A percentile compares a stretch with the other conserved stretches of the same genome.
Conservation (phyloP, 164 flowering plant genomes). For the Hamamelis virginiana region DNA sequence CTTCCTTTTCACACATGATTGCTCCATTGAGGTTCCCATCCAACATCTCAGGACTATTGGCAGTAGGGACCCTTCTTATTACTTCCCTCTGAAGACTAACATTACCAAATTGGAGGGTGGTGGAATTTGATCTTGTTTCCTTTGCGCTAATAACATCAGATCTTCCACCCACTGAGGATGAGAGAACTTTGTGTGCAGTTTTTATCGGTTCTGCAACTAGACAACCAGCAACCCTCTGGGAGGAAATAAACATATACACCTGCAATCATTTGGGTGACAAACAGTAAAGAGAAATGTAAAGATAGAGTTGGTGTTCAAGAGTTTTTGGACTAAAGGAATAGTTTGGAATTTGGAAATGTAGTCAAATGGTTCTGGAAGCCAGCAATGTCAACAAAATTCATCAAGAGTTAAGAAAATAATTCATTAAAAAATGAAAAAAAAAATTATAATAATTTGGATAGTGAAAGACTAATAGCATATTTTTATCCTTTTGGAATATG, state of each 20-base stretch:
- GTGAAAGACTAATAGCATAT: no score
- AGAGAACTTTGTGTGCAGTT: conserved; percentile 52
- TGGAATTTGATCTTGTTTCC: conserved; percentile 22
- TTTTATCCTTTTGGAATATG: no score
- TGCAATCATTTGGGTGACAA: conserved; percentile 25
- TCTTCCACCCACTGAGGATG: conserved; percentile 26
- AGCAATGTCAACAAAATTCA: no score
- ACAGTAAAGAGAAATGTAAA: no score
- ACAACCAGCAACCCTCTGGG: conserved; percentile 70
- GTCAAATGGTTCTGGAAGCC: no score
- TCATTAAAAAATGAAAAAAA: no score
- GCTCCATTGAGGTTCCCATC: conserved; percentile 36
- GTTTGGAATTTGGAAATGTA: no score
- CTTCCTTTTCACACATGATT: conserved; percentile 46
- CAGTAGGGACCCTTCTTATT: conserved; percentile 21
- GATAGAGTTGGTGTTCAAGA: no score
- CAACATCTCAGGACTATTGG: conserved; percentile 3
- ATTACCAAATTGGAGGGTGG: conserved; percentile 56
- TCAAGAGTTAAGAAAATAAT: no score
- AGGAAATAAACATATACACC: conserved; percentile 70
- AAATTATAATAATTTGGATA: no score
- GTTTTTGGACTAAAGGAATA: no score
- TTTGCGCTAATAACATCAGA: conserved; percentile 7
- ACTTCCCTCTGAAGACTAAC: conserved; percentile 53
- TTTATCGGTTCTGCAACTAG: conserved; percentile 72